Percentiles rank a stretch among this genome's conserved stretches.
Evolutionary conservation across 441 rosid genomes (phyloP).

Genomic region (Populus tomentosa): DNA sequence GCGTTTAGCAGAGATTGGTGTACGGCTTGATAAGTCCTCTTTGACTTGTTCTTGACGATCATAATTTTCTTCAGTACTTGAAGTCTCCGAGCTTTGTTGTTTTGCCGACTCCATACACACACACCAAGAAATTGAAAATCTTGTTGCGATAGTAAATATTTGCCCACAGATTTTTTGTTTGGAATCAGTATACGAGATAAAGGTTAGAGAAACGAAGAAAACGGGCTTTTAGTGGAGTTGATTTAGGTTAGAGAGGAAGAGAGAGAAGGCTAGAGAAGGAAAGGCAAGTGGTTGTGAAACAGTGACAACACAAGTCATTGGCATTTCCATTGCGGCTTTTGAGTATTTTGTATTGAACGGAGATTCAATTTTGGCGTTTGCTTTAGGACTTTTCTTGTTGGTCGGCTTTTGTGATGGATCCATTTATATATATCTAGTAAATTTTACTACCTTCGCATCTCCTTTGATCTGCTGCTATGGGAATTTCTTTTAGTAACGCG

Average conservation of each 20-base stretch:
- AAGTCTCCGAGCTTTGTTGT: slow-evolving; percentile 25
- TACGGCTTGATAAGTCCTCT: not conserved
- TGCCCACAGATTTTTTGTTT: not conserved
- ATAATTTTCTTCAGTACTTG: slow-evolving; percentile 26
- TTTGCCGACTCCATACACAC: slow-evolving; percentile 27
- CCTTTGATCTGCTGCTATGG: slow-evolving; percentile 1
- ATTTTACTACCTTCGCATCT: not conserved
- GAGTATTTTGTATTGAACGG: slow-evolving; percentile 10
- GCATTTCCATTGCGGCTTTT: slow-evolving; percentile 19
- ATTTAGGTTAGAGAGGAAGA: not conserved
- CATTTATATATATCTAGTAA: slow-evolving; percentile 8
- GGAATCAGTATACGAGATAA: not conserved
- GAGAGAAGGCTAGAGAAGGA: not conserved
- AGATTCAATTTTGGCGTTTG: slow-evolving; percentile 29
- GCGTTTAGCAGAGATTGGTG: slow-evolving; percentile 20
- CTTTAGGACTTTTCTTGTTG: slow-evolving; percentile 15
- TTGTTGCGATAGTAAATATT: not conserved
- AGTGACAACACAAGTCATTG: slow-evolving; percentile 35
- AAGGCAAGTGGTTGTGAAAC: not conserved
- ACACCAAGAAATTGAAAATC: not conserved
- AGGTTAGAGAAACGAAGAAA: not conserved
- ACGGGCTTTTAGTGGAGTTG: not conserved
- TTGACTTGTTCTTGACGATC: slow-evolving; percentile 22
- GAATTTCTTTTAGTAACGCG: no score
- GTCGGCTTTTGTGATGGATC: slow-evolving; percentile 29